A percentile compares a stretch with the other conserved stretches of the same genome.
These are phyloP conservation scores for Rosa chinensis DNA, from an alignment of 306 rosid genomes.

Conservation along the genomic window DNA sequence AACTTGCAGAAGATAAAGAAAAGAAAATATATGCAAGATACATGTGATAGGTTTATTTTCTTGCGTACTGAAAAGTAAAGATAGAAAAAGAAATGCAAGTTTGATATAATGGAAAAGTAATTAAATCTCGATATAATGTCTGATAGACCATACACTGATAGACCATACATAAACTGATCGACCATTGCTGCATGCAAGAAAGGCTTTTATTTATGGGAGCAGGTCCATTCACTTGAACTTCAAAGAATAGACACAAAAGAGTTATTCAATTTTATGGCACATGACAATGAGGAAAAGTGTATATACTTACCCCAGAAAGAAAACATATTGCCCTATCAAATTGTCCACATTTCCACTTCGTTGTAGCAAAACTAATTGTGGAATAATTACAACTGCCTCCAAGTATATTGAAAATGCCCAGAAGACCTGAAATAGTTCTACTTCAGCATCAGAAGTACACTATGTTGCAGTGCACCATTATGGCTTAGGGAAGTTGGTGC, in stretches of 20 bases:
- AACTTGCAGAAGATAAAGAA: too few species aligned
- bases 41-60: too few species aligned
- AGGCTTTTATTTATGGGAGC: background rate
- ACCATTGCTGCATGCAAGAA: too few species aligned
- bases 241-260: background rate
- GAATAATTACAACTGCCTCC: conserved; percentile 89
- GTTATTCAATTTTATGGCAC: background rate
- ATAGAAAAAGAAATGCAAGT: too few species aligned
- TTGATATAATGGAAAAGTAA: too few species aligned
- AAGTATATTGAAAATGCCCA: conserved; percentile 97
- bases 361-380: conserved; percentile 87
- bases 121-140: too few species aligned
- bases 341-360: conserved; percentile 95
- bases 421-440: conserved; percentile 51
- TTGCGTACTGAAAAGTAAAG: too few species aligned
- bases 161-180: too few species aligned
- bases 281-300: background rate
- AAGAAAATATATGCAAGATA: too few species aligned
- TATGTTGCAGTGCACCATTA: background rate
- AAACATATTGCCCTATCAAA: conserved; percentile 84
- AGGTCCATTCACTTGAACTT: background rate
- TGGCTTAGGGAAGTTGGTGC: background rate
- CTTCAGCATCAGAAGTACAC: conserved; percentile 20
- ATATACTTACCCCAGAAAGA: conserved; percentile 78
- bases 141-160: too few species aligned